These are phyloP conservation scores for Micractinium sp. DNA, from an alignment of 139 green algal species.

Conservation along the genomic window DNA sequence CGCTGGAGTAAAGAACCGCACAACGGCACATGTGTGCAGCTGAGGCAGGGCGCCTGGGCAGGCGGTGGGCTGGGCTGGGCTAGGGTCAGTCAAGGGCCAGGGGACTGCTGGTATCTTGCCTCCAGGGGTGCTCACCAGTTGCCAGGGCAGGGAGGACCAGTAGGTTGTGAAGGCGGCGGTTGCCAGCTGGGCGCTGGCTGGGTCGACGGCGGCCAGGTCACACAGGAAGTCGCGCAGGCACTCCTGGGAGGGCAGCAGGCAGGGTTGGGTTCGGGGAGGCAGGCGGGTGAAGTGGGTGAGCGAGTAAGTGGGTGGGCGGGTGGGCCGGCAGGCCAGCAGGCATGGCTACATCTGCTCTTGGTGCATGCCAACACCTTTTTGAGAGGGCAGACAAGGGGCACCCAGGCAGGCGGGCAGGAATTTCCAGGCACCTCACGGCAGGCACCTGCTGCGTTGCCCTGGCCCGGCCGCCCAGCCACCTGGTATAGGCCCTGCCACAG, in stretches of 20 bases:
- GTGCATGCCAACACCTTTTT: background rate
- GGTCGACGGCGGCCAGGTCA: background rate
- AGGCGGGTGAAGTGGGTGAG: no score
- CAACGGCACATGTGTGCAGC: no score
- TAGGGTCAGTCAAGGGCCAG: background rate
- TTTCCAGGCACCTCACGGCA: background rate
- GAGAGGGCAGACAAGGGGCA: background rate
- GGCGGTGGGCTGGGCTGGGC: no score
- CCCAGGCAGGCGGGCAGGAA: background rate
- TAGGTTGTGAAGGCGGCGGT: slow-evolving; percentile 12
- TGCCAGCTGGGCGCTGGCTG: background rate
- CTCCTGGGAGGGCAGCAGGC: background rate
- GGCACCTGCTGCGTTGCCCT: background rate
- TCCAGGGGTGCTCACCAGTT: background rate
- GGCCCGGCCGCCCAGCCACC: background rate
- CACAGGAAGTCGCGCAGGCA: background rate
- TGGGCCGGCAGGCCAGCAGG: background rate
- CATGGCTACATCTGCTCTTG: background rate
- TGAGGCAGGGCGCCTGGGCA: no score
- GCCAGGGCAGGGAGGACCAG: slow-evolving; percentile 40
- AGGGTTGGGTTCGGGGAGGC: background rate
- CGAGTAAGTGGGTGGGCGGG: background rate
- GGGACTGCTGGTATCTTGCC: background rate
- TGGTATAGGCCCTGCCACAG: slow-evolving; percentile 39
- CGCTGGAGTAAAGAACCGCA: no score